Evolutionary conservation across 2,329 filamentous ascomycete genomes (phyloP).

Genomic region (Bipolaris oryzae): DNA sequence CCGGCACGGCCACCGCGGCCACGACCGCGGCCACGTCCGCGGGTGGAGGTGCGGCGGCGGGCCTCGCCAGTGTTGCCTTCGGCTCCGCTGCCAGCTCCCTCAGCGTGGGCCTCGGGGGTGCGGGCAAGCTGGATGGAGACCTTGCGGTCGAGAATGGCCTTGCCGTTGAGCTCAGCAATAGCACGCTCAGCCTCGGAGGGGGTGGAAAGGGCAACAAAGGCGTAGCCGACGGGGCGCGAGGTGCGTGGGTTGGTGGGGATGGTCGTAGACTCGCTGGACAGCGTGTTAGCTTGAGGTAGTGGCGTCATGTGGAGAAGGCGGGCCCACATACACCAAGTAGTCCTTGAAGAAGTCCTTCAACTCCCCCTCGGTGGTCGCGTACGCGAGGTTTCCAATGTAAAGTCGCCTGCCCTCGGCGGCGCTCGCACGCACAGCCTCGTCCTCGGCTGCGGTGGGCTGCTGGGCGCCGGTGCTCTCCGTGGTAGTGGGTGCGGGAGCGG

Average conservation of each 20-base stretch:
- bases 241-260: slow-evolving; percentile 99
- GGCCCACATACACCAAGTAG: slow-evolving; percentile 89
- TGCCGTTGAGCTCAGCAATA: slow-evolving; percentile 89
- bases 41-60: slow-evolving; percentile 61
- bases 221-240: slow-evolving; percentile 96
- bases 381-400: slow-evolving; percentile 99
- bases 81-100: slow-evolving; percentile 72
- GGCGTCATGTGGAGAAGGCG: slow-evolving; percentile 25
- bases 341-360: slow-evolving; percentile 99
- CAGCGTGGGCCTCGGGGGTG: slow-evolving; percentile 86
- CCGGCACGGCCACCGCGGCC: slow-evolving; percentile 65
- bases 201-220: slow-evolving; percentile 97
- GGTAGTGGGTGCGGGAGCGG: slow-evolving; percentile 17
- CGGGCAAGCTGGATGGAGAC: slow-evolving; percentile 98
- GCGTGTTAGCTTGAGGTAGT: slow-evolving; percentile 29
- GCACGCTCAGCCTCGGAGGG: slow-evolving; percentile 93
- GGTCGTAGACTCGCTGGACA: slow-evolving; percentile 88
- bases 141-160: slow-evolving; percentile 98
- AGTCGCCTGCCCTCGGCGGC: slow-evolving; percentile 98
- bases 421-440: slow-evolving; percentile 93
- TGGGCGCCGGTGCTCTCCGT: slow-evolving; percentile 57
- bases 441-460: slow-evolving; percentile 75
- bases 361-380: slow-evolving; percentile 99
- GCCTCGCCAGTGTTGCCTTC: slow-evolving; percentile 75
- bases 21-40: slow-evolving; percentile 63